phyloP scores from a whole-genome alignment of 768 basidiomycete species.

The Suillus sp. region DNA sequence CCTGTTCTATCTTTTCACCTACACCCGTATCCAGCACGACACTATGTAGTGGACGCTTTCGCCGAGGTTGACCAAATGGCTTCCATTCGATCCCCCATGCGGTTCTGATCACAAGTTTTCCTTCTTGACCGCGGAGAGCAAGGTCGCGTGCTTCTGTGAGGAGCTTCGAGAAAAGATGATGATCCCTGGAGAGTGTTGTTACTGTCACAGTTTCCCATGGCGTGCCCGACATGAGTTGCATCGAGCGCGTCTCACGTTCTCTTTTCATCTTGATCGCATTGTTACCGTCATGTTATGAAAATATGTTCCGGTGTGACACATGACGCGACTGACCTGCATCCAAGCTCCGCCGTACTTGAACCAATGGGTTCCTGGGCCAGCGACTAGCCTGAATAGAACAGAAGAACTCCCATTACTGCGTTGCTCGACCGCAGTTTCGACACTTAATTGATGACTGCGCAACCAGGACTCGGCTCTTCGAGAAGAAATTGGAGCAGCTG shows the following conservation, averaged over 20 bases:
- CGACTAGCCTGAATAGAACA: conserved; percentile 90
- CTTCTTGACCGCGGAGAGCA: conserved; percentile 84
- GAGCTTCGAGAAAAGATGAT: conserved; percentile 74
- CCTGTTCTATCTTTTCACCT: conserved; percentile 80
- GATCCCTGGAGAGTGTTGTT: conserved; percentile 88
- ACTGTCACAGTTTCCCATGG: conserved; percentile 98
- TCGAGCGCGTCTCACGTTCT: conserved; percentile 90
- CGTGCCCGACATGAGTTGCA: conserved; percentile 86
- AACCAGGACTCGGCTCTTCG: conserved; percentile 45
- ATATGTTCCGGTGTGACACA: conserved; percentile 4
- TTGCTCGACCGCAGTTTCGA: conserved; percentile 89
- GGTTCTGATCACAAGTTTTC: conserved; percentile 93
- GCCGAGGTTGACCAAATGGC: conserved; percentile 89
- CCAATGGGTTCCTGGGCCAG: conserved; percentile 93
- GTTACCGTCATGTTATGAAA: conserved; percentile 11
- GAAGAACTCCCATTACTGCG: conserved; percentile 89
- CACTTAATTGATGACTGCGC: conserved; percentile 89
- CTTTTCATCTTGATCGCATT: conserved; percentile 72
- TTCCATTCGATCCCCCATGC: conserved; percentile 98
- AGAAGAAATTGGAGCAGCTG: conserved; percentile 31
- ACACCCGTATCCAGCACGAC: conserved; percentile 85
- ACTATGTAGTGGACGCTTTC: conserved; percentile 83
- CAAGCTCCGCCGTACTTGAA: conserved; percentile 89
- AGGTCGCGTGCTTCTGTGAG: conserved; percentile 89
- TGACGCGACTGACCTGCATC: conserved; percentile 74